A percentile compares a stretch with the other conserved stretches of the same genome.
Conservation (phyloP, 139 green algal species). For the Micractinium conductrix region DNA sequence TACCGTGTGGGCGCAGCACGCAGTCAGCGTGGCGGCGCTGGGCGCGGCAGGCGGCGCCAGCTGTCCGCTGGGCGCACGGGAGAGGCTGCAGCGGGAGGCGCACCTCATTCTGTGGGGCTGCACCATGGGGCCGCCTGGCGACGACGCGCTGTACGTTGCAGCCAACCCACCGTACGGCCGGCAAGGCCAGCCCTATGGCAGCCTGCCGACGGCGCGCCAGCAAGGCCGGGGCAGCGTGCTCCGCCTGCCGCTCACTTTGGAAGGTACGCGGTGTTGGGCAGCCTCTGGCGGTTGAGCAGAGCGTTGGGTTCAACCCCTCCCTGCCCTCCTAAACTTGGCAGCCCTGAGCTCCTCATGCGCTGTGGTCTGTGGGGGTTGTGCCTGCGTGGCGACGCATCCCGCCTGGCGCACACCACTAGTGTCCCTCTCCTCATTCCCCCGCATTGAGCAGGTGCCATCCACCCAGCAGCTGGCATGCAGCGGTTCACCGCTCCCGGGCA, state of each 20-base stretch:
- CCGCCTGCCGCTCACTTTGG: too few relatives aligned
- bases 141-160: slow-evolving; percentile 5
- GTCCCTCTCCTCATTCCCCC: too few relatives aligned
- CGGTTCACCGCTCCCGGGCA: too few relatives aligned
- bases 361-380: too few relatives aligned
- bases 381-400: too few relatives aligned
- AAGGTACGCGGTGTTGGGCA: too few relatives aligned
- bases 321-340: too few relatives aligned
- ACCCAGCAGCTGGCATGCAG: too few relatives aligned
- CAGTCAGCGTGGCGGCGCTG: neutral
- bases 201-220: neutral
- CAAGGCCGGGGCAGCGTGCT: too few relatives aligned
- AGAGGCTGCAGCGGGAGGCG: neutral
- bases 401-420: too few relatives aligned
- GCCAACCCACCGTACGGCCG: neutral
- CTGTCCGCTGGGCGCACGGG: neutral
- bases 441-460: too few relatives aligned
- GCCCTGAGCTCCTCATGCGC: too few relatives aligned
- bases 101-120: neutral
- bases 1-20: neutral
- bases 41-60: neutral
- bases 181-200: neutral
- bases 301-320: neutral
- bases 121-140: neutral
- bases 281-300: neutral